Base-by-base conservation (phyloP, 345 rosid genomes). In the Toxicodendron radicans region DNA sequence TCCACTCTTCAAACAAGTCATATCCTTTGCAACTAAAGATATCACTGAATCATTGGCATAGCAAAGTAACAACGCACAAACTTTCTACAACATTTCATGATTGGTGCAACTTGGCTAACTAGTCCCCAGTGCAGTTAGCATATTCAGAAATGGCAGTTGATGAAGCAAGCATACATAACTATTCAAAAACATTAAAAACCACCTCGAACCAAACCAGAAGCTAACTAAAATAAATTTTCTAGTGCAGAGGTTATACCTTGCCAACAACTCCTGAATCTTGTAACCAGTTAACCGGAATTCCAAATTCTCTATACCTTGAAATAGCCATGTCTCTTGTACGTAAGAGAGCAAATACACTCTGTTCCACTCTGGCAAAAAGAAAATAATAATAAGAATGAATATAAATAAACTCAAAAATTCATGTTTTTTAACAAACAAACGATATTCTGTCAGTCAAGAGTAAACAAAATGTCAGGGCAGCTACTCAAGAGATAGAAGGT, bases 291-390 rank as follows among this genome's bases (percentile, higher is more conserved):
- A 86, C 85, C 48, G 99, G 98, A 70, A 93, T 89, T 23, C 98
- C 93, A 13, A 93, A 95, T 48, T 95, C 99, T 82, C 70, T 91
- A 74, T 93, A 95, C 13, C 95, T 77, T 38, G 97, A 87, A 71
- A 90, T 45, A 53, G 99, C 98, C 98, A 93, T 93, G 85, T 95
- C 97, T 82, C 98, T 87, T 54, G 99, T 95, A 3, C 98, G 97
- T 68, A 95, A 76, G 62, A 93, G 92, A 2, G 99, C 98, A 61
- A 87, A 91, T 18, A 95, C 97, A 66, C 97, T 90, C 67, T 89
- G 92, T 76, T 95, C 99, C 83, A 95, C 93, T 75, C 99, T 93
- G 84, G 77, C 23, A 48, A 72, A 73, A 66, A 58, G 56, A 27
- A 43, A 56, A 61, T 1, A 51, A 16, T 18, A 51, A 51, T 13